Base-by-base conservation (phyloP, 129 eudicot genomes). In the Escallonia rubra region DNA sequence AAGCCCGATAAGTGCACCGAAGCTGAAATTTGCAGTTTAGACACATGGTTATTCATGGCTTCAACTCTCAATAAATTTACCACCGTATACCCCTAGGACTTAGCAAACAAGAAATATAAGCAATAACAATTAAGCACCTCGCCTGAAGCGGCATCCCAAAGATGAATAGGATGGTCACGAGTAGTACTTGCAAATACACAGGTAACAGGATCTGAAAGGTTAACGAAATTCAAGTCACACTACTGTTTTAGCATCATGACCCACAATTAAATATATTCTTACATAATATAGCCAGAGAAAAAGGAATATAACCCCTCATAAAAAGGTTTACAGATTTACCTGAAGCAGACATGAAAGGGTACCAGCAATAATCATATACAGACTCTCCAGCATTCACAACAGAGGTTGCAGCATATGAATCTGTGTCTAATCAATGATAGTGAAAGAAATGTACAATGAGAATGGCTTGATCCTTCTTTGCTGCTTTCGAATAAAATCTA, bases 161-260 rank as follows among this genome's bases (percentile, higher is more conserved):
- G 98, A 82, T 93, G 98, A 78, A 93, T 82, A 60, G 98, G 98
- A 68, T 93, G 98, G 74, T 93, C 96, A 11, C 98, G 87, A n/a
- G 96, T 89, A 55, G 95, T 83, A 46, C 82, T 89, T 39, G 96
- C 96, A 68, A 93, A 86, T 58, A 93, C 98, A 68, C 96, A 86
- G 57, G 90, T 80, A 14, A 83, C 89, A 14, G 91, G 87, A 80
- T 82, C 98, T 93, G 77, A 56, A 66, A 76, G 46, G 53, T n/a
- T n/a, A 51, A 65, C 46, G 61, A 75, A 58, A 59, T 7, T 41
- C 10, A 8, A 8, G 61, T 78, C 63, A 67, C 56, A 39, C 49
- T 49, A 40, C 23, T 60, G 48, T 63, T 73, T 8, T 66, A 16
- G 59, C 12, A 43, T 53, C 38, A 67, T 68, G 47, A 38, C 40